phyloP scores from a whole-genome alignment of 805 yeast genomes.

The Sugiyamaella smithiae region DNA sequence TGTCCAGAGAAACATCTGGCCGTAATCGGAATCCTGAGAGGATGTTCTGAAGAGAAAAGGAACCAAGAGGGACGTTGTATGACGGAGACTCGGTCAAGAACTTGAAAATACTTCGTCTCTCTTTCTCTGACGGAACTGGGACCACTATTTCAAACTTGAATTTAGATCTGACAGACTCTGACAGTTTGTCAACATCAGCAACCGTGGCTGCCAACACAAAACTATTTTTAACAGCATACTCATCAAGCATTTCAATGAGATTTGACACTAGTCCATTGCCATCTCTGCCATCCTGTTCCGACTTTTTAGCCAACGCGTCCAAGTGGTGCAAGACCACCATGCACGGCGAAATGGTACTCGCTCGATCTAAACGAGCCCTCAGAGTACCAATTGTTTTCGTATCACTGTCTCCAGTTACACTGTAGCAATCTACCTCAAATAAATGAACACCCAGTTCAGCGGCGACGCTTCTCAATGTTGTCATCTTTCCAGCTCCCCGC shows the following conservation, averaged over 20 bases:
- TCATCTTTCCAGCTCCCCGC: slow-evolving; percentile 77
- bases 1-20: slow-evolving; percentile 51
- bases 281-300: slow-evolving; percentile 55
- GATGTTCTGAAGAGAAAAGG: slow-evolving; percentile 7
- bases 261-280: slow-evolving; percentile 41
- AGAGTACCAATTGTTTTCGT: slow-evolving; percentile 75
- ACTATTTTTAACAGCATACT: slow-evolving; percentile 44
- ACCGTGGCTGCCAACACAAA: slow-evolving; percentile 63
- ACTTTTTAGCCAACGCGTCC: slow-evolving; percentile 67
- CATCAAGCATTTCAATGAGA: slow-evolving; percentile 54
- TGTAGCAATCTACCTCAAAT: slow-evolving; percentile 67
- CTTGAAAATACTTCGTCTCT: slow-evolving; percentile 62
- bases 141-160: slow-evolving; percentile 76
- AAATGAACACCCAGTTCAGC: slow-evolving; percentile 62
- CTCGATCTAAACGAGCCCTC: slow-evolving; percentile 70
- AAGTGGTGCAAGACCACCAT: slow-evolving; percentile 65
- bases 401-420: slow-evolving; percentile 66
- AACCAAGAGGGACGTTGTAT: slow-evolving; percentile 6
- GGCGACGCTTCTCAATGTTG: slow-evolving; percentile 55
- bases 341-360: slow-evolving; percentile 45
- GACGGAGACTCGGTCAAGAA: slow-evolving; percentile 37
- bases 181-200: slow-evolving; percentile 64
- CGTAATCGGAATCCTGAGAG: slow-evolving; percentile 33
- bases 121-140: slow-evolving; percentile 74
- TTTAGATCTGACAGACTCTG: slow-evolving; percentile 61